Evolutionary conservation across 306 rosid genomes (phyloP), one percentile per base, ranked within the genome.

Genomic region (Cucumis melo): DNA sequence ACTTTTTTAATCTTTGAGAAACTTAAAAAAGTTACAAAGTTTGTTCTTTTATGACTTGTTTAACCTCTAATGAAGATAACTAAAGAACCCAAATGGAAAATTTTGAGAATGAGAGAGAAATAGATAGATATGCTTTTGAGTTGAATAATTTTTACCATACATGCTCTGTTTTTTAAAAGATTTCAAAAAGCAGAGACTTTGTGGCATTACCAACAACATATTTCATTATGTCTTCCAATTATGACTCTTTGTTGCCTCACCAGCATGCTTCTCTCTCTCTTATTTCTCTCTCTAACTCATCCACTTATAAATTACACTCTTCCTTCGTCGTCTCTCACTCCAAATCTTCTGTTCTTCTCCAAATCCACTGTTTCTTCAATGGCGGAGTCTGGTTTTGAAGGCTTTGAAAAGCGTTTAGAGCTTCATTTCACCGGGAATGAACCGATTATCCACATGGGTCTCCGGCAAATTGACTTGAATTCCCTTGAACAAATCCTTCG

Each of bases 171-270:
- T 65, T 38, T 39, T 10, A 29, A 57, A 42, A 59, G 38, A 57
- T 41, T 41, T 73, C 29, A 73, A 36, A 36, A 36, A 59, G 70
- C n/a, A 58, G 39, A 74, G 54, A 32, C 50, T 38, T 38, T 48
- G 77, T 62, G 46, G 51, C 72, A 73, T 59, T 63, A 63, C 56
- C 15, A 44, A 42, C 65, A 51, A 59, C 80, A 74, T 91, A 86
- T 90, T 89, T 89, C 92, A 91, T 90, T 84, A 89, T 93, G 93
- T 46, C 87, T 88, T 86, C 83, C 89, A 88, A 94, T 94, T 77
- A 93, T 93, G 89, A 87, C 84, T 84, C 94, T 90, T 89, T 93
- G 95, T 91, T 91, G 93, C 93, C 86, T 88, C 87, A 87, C 91
- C 89, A 91, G 93, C 97, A 90, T 93, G 97, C 96, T 92, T 64